These are phyloP conservation scores for Euphorbia schlechtendalii DNA, from an alignment of 441 rosid species.

Conservation along the genomic window DNA sequence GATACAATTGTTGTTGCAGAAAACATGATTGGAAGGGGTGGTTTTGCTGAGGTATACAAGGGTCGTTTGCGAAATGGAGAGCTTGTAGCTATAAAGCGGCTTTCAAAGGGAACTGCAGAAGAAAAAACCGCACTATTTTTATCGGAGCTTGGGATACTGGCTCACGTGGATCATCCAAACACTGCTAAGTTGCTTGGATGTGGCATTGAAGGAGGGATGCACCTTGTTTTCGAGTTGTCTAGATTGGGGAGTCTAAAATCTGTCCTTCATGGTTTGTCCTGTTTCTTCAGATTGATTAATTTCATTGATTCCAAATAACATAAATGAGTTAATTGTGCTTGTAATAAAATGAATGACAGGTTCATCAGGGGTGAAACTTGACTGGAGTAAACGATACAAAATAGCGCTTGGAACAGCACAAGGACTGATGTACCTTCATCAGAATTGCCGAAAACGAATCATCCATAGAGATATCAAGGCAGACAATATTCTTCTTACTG, in stretches of 20 bases:
- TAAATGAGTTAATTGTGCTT: too few relatives aligned
- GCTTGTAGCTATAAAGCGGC: conserved; percentile 65
- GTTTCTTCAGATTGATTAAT: too few relatives aligned
- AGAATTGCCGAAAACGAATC: conserved; percentile 67
- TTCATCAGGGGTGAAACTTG: conserved; percentile 36
- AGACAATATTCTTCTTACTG: conserved; percentile 83
- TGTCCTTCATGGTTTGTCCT: conserved; percentile 61
- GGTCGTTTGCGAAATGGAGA: conserved; percentile 65
- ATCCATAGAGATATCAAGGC: too few relatives aligned
- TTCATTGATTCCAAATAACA: too few relatives aligned
- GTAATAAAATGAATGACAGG: conserved; percentile 30
- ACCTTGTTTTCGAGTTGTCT: conserved; percentile 70
- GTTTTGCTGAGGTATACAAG: conserved; percentile 68
- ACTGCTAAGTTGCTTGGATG: conserved; percentile 82
- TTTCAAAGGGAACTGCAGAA: conserved; percentile 61
- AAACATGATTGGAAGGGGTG: too few relatives aligned
- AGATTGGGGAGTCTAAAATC: conserved; percentile 72
- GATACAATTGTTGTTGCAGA: conserved; percentile 51
- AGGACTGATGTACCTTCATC: conserved; percentile 82
- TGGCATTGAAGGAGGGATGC: conserved; percentile 75
- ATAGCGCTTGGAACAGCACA: conserved; percentile 79
- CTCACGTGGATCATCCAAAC: conserved; percentile 81
- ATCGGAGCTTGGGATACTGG: conserved; percentile 79
- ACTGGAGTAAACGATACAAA: conserved; percentile 75
- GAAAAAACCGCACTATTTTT: conserved; percentile 59